Base-by-base conservation (phyloP, 306 rosid genomes). In the Begonia peltatifolia region DNA sequence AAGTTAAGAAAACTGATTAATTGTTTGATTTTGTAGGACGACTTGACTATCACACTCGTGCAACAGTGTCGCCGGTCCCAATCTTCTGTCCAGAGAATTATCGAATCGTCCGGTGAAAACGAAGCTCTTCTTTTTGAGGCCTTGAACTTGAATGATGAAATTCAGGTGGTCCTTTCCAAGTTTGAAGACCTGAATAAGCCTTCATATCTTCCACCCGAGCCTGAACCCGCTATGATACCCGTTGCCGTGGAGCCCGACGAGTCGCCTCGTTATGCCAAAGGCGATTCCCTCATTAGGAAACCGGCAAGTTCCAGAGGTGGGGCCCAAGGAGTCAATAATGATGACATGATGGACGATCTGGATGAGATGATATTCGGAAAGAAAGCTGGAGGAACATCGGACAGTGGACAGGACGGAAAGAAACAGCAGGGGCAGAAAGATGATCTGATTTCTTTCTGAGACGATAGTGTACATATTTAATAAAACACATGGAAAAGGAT, bases 341-440 rank as follows among this genome's bases (percentile, higher is more conserved):
- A 86, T 14, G 99, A 92, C 16, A 87, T 92, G 99, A 79, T 92
- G 87, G 99, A 92, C 65, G 96, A 92, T 79, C 94, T 92, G 1
- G 99, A 92, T 56, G 96, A 92, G 68, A 92, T 92, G 99, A 92
- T 92, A 63, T 92, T 92, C 55, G 99, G 99, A 38, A 92, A 68
- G 71, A 86, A 81, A 64, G 52, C 76, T 2, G 87, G 87, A 46
- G 79, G 71, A 41, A 38, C 81, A 41, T 79, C 95, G 0, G 74
- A 60, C 50, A 76, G 71, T 14, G 72, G 73, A 49, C 83, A 72
- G 10, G 84, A 80, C 48, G 54, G 79, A 36, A 85, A 85, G 85
- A 89, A 89, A 68, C 86, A 61, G 51, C 78, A 63, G 56, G 41
- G 95, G 12, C 35, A 87, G 0, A 85, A 89, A 72, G 86, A 83